Base-by-base conservation (phyloP, 1,284 basidiomycete genomes). In the Tremellales sp. region DNA sequence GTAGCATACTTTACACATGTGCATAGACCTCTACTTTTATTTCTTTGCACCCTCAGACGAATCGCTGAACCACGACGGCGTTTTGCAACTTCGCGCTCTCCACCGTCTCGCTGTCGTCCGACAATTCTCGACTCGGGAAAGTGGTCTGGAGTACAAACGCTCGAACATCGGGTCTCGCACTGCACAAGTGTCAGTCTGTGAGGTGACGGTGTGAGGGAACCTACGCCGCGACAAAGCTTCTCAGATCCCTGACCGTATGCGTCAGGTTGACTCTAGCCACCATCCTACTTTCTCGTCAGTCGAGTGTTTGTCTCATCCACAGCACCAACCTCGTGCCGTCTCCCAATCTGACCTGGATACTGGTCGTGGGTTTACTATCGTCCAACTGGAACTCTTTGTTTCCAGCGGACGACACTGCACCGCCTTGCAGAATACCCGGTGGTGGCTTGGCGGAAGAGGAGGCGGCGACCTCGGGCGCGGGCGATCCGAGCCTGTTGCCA, bases 181-280 rank as follows among this genome's bases (percentile, higher is more conserved):
- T 90, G 59, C 13, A 13, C 10, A 21, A 16, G 8, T 36, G 34
- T 36, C 34, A 36, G 34, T 36, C n/a, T 36, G 34, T 39, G 27
- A 24, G 13, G 18, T 39, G n/a, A 19, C 19, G 22, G 37, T 35
- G 19, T 25, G 37, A 18, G 28, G 19, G 13, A 7, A 84, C 89
- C 56, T 68, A 95, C 87, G 87, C 86, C 55, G 91, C 85, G 75
- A 97, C 90, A 67, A 90, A 90, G 58, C 78, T 81, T 43, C 91
- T 77, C 40, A 97, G 78, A 62, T 97, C 91, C 8, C 79, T 79
- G 7, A 98, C 82, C 0, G 89, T 97, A 65, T 97, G 91, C 9
- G 83, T 84, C 47, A 92, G 76, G 71, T 98, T 98, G 84, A 97
- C 87, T 44, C 87, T 77, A 38, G 81, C 84, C 3, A 91, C 85